A percentile compares a stretch with the other conserved stretches of the same genome.
Evolutionary conservation across 2,329 filamentous ascomycete species (phyloP).

Genomic region (Xylariaceae sp.): DNA sequence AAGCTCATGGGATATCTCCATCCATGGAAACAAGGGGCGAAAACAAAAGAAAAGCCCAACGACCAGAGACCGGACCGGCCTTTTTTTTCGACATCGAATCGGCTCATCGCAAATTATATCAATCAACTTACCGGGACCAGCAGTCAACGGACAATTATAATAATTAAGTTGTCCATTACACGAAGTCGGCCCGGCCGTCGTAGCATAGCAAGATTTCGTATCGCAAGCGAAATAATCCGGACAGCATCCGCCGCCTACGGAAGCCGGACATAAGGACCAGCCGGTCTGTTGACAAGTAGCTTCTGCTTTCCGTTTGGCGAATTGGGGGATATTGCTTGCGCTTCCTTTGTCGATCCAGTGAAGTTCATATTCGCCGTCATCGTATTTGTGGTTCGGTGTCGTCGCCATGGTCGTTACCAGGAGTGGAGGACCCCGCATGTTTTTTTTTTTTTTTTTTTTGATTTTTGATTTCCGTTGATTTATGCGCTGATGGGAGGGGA

Average conservation of each 20-base stretch:
- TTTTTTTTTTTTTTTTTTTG: constrained; percentile 2
- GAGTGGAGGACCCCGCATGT: constrained; percentile 22
- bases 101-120: background rate
- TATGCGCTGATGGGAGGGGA: too few species aligned
- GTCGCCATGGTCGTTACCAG: constrained; percentile 16
- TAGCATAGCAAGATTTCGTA: constrained; percentile 42
- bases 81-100: too few species aligned
- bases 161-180: constrained; percentile 34
- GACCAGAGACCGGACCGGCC: background rate
- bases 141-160: constrained; percentile 38
- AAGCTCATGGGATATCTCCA: background rate
- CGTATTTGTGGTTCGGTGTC: constrained; percentile 11
- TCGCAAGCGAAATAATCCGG: constrained; percentile 45
- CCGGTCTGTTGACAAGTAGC: constrained; percentile 20
- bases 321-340: constrained; percentile 17
- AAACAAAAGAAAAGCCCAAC: background rate
- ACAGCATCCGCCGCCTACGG: constrained; percentile 41
- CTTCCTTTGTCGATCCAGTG: constrained; percentile 25
- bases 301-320: constrained; percentile 23
- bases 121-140: constrained; percentile 24
- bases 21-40: too few species aligned
- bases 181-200: constrained; percentile 39
- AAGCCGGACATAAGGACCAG: constrained; percentile 24
- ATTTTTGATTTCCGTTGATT: too few species aligned
- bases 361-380: constrained; percentile 19